Evolutionary conservation across 305 asterid species (phyloP).

Genomic region (Nicotiana rustica): DNA sequence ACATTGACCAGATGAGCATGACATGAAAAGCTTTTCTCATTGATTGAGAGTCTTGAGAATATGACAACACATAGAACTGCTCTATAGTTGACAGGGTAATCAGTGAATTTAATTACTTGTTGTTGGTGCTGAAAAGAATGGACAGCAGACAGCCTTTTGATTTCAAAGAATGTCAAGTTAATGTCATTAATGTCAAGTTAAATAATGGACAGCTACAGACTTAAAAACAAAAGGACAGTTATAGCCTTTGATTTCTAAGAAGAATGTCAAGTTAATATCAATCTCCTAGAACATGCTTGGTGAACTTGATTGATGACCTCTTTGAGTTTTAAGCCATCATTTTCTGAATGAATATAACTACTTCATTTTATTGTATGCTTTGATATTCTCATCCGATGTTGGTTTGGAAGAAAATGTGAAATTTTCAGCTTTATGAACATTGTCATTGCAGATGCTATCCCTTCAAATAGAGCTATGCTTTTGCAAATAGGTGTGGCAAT

Average conservation of each 20-base stretch:
- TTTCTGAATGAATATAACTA: background rate
- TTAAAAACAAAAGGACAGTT: too few species aligned
- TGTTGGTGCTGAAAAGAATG: background rate
- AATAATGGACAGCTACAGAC: background rate
- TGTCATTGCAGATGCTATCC: slow-evolving; percentile 65
- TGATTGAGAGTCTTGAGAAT: background rate
- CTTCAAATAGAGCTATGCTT: slow-evolving; percentile 68
- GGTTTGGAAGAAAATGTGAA: background rate
- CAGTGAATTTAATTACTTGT: background rate
- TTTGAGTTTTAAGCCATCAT: background rate
- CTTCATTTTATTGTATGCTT: background rate
- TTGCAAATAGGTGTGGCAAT: slow-evolving; percentile 79
- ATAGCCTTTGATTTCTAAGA: too few species aligned
- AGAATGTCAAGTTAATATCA: background rate
- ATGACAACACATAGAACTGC: background rate
- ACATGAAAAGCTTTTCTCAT: background rate
- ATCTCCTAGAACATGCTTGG: background rate
- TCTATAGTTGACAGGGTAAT: background rate
- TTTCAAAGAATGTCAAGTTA: background rate
- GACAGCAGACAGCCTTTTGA: background rate
- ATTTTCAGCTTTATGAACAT: slow-evolving; percentile 36
- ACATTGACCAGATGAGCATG: background rate
- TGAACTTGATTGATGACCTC: background rate
- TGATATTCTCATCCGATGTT: background rate
- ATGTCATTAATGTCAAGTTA: background rate